Evolutionary conservation across 345 rosid species (phyloP).

Genomic region (Eucalyptus regnans): DNA sequence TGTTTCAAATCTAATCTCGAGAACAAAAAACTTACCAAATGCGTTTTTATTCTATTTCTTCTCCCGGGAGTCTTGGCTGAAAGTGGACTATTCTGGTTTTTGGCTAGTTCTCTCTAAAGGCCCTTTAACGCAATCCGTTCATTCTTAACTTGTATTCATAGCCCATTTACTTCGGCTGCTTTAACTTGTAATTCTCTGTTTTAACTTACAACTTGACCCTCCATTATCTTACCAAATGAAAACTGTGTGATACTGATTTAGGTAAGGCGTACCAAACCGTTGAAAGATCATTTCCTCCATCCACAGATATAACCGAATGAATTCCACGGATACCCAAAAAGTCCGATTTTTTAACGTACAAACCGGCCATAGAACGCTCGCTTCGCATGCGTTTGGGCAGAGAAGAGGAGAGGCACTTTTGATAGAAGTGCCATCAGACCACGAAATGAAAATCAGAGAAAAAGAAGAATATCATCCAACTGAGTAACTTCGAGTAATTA

Average conservation of each 20-base stretch:
- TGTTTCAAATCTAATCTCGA: no score
- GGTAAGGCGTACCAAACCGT: no score
- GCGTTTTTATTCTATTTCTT: no score
- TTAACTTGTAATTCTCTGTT: not conserved
- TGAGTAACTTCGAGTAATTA: not conserved
- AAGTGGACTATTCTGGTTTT: not conserved
- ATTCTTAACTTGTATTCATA: not conserved
- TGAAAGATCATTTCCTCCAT: no score
- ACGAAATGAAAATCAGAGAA: not conserved
- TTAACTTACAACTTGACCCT: not conserved
- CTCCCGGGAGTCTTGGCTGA: not conserved
- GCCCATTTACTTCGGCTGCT: not conserved
- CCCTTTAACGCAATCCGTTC: no score
- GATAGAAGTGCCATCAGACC: not conserved
- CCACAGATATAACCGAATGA: not conserved
- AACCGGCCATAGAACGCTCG: not conserved
- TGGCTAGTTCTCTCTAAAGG: not conserved
- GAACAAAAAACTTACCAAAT: no score
- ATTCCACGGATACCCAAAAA: not conserved
- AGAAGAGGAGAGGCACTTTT: not conserved
- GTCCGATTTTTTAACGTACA: not conserved
- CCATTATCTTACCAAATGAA: not conserved
- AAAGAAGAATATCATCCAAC: not conserved
- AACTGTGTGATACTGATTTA: no score
- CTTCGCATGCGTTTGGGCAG: not conserved